These are phyloP conservation scores for Trichoderma harzianum DNA, from an alignment of 2,329 filamentous ascomycete species.

Conservation along the genomic window DNA sequence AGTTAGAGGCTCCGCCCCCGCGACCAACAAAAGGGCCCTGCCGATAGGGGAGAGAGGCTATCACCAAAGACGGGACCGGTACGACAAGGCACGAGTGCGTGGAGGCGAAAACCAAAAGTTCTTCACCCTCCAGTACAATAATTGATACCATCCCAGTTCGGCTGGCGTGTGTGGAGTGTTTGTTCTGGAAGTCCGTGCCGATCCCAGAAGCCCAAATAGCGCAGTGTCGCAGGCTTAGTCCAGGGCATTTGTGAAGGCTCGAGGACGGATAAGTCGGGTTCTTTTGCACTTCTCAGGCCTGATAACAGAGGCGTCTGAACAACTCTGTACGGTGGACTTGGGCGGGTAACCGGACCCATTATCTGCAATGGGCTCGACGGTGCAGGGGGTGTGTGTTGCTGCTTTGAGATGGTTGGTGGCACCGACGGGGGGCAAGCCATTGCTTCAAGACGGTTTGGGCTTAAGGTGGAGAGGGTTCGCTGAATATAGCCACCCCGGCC, in stretches of 20 bases:
- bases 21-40: neutral
- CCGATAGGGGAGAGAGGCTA: conserved; percentile 7
- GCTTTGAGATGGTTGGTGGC: neutral
- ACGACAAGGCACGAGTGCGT: neutral
- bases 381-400: neutral
- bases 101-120: conserved; percentile 13
- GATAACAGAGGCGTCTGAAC: conserved; percentile 6
- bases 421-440: neutral
- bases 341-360: neutral
- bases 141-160: neutral
- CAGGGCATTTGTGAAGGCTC: neutral
- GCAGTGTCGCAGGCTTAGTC: neutral
- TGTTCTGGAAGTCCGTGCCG: conserved; percentile 4
- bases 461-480: neutral
- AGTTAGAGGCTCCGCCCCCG: neutral
- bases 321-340: conserved; percentile 8
- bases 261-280: conserved; percentile 14
- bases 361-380: neutral
- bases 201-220: conserved; percentile 7
- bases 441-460: neutral
- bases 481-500: neutral
- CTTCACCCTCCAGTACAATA: neutral
- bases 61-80: neutral
- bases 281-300: conserved; percentile 2
- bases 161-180: neutral